A percentile compares a stretch with the other conserved stretches of the same genome.
Conservation (phyloP, 306 rosid genomes). For the Fragaria ananassa region DNA sequence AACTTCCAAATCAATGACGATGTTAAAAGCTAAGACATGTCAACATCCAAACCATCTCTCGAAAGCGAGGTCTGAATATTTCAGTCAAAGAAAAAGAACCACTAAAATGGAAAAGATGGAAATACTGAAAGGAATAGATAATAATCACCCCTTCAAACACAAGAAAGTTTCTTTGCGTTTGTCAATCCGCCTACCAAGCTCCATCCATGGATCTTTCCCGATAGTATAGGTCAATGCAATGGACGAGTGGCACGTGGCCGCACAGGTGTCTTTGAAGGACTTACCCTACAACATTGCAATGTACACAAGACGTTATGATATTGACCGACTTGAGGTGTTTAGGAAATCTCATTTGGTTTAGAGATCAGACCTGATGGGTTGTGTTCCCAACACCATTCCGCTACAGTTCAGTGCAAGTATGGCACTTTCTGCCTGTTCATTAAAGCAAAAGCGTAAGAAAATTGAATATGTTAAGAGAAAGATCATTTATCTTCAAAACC, state of each 20-base stretch:
- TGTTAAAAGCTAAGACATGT: conserved; percentile 12
- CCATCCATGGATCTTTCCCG: conserved; percentile 27
- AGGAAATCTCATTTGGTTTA: neutral
- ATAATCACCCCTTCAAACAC: conserved; percentile 51
- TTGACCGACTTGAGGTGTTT: conserved; percentile 6
- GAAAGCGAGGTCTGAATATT: conserved; percentile 44
- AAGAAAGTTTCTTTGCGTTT: conserved; percentile 34
- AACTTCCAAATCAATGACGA: neutral
- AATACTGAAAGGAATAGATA: conserved; percentile 47
- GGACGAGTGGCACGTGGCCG: conserved; percentile 83
- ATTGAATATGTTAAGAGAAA: neutral
- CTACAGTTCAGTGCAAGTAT: conserved; percentile 85
- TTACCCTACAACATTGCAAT: conserved; percentile 60
- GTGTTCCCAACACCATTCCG: conserved; percentile 86
- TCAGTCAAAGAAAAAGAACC: conserved; percentile 43
- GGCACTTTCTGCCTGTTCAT: conserved; percentile 90
- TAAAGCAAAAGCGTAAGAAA: conserved; percentile 20
- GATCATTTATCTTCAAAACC: neutral
- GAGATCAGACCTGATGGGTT: conserved; percentile 68
- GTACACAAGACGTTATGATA: conserved; percentile 13
- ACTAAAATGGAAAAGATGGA: conserved; percentile 40
- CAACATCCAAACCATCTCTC: conserved; percentile 44
- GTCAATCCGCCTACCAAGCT: conserved; percentile 34
- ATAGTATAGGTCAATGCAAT: conserved; percentile 29
- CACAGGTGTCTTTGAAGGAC: conserved; percentile 99